Percentiles rank a stretch among this genome's conserved stretches.
Conservation (phyloP, 1,284 basidiomycete genomes). For the Puccinia triticina region DNA sequence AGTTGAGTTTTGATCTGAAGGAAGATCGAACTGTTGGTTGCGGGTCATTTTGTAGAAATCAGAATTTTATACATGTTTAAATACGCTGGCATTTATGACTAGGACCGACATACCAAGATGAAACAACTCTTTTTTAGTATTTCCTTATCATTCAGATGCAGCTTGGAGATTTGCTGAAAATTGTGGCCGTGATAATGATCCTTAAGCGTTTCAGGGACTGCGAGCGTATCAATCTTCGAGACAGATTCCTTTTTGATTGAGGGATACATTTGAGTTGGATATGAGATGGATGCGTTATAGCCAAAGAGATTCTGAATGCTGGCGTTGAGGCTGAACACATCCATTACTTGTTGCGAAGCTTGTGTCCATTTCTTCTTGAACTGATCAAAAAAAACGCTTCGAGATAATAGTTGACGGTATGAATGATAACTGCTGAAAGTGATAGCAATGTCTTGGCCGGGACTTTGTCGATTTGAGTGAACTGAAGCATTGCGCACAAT, state of each 20-base stretch:
- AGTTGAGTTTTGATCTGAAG: neutral
- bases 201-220: neutral
- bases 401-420: neutral
- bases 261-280: neutral
- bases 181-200: neutral
- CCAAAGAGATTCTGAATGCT: conserved; percentile 5
- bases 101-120: neutral
- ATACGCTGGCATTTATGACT: neutral
- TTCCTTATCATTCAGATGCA: conserved; percentile 12
- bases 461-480: conserved; percentile 13
- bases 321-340: neutral
- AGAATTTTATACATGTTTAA: neutral
- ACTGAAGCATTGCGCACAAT: neutral
- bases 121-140: neutral
- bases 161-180: neutral
- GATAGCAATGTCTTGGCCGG: conserved; percentile 2
- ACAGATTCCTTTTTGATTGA: neutral
- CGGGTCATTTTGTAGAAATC: neutral
- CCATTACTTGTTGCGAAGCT: neutral
- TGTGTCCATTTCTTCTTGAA: neutral
- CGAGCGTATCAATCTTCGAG: neutral
- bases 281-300: neutral
- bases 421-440: conserved; percentile 12
- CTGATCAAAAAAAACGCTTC: conserved; percentile 3
- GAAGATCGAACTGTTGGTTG: conserved; percentile 7